Base-by-base conservation (phyloP, 2,329 filamentous ascomycete genomes). In the Talaromyces sp. region DNA sequence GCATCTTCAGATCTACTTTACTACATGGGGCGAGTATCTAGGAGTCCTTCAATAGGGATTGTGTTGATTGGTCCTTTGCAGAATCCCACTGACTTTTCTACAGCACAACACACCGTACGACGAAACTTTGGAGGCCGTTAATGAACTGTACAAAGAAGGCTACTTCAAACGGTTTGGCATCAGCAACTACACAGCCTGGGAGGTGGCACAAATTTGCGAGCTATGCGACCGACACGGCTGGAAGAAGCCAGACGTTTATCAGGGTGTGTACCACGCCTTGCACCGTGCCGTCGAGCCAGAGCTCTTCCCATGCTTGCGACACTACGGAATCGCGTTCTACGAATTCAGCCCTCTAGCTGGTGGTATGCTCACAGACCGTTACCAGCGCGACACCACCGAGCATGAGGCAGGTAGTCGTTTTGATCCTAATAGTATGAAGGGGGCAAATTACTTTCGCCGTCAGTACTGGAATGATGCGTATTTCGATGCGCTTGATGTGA, bases 161-260 rank as follows among this genome's bases (percentile, higher is more conserved):
- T 71, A 73, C 27, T 81, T 83, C 65, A 68, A 69, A n/a, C 68
- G 73, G 1, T 75, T 80, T 35, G 80, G 78, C 0, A 68, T 82
- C 46, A 76, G 72, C 59, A 83, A 83, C 64, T 82, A 74, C 63
- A 70, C 71, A 66, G 67, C 77, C 0, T 78, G 75, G 71, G 79
- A 83, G 63, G 78, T 82, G 0, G 78, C 78, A 0, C 71, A 78
- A 62, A 78, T 83, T 26, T 76, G 75, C 60, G 76, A 80, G 64
- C 71, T 81, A 3, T 80, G 78, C 65, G 65, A 70, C 0, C 60
- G 64, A 35, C 70, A 80, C 52, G 75, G 72, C 13, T 82, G 75
- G 73, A 68, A 76, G 46, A 70, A 70, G 59, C 80, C 81, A 0
- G 68, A 65, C 2, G 78, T 80, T 7, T 82, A 81, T 62, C 80